Conservation (phyloP, 2,329 filamentous ascomycete genomes). For the Parastagonospora nodorum region DNA sequence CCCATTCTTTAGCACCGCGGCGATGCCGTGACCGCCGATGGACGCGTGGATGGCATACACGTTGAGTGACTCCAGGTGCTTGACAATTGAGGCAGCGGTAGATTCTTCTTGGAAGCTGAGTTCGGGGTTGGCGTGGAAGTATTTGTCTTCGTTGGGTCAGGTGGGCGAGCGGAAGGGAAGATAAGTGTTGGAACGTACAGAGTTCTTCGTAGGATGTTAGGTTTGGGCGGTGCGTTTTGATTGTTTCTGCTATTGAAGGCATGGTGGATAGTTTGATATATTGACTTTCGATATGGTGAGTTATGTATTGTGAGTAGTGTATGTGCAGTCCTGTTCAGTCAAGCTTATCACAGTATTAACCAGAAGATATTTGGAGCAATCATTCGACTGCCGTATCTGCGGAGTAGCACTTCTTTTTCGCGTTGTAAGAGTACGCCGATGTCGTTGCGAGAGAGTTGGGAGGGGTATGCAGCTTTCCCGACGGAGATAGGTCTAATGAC, state of each 20-base stretch:
- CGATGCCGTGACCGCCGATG: constrained; percentile 65
- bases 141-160: constrained; percentile 28
- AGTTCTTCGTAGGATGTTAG: constrained; percentile 39
- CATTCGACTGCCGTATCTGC: not conserved
- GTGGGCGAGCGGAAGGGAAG: not conserved
- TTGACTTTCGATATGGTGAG: no score
- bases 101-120: constrained; percentile 43
- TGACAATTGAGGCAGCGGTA: constrained; percentile 37
- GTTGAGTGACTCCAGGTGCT: constrained; percentile 32
- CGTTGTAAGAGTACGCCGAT: not conserved
- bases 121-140: constrained; percentile 43
- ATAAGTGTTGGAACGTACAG: constrained; percentile 23
- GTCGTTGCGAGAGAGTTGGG: not conserved
- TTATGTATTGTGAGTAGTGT: no score
- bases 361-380: no score
- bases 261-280: constrained; percentile 16
- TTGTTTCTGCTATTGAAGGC: constrained; percentile 35
- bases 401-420: not conserved
- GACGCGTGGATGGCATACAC: constrained; percentile 53
- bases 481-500: not conserved
- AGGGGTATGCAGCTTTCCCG: constrained; percentile 1
- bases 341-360: not conserved
- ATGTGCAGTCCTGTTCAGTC: no score
- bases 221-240: constrained; percentile 30
- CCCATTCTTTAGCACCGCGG: constrained; percentile 62